Evolutionary conservation across 2,329 filamentous ascomycete species (phyloP), one percentile per base, ranked within the genome.

Genomic region (Talaromyces funiculosus): DNA sequence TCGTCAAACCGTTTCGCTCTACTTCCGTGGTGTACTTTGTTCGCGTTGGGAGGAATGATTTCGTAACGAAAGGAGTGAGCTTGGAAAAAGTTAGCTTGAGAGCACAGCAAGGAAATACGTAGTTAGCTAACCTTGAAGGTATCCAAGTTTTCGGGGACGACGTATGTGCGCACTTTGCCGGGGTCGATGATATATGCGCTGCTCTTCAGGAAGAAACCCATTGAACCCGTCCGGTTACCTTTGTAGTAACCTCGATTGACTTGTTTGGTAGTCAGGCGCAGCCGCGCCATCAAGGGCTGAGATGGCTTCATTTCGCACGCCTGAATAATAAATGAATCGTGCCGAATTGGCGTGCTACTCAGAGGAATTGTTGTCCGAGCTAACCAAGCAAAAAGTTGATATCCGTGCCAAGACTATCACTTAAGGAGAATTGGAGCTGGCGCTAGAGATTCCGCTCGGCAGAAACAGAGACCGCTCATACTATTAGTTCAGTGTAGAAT

Each of bases 171-270:
- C 71, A 97, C 90, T 78, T 95, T 96, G 60, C 81, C 77, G 82
- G 84, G 96, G 66, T 97, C 89, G 66, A 97, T 87, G 51, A 86
- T 75, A 76, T 94, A 99, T 45, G 68, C 71, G 62, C 75, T 74
- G 63, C 72, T 74, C 62, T 72, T 72, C 56, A 87, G 87, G 75
- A 93, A 94, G 72, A 86, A 85, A 74, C 94, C 94, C 86, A 95
- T 92, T 43, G 89, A 86, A 1, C 94, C 94, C 0, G 91, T 88
- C 51, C 92, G 84, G 69, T 89, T 97, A 73, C 94, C 94, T 82
- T 97, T 97, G 86, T 99, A 99, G 85, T 88, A 99, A 67, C 92
- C 93, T 72, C 91, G 90, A 74, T 89, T 90, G 73, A 93, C 88
- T 77, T 94, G 88, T 79, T 99, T 99, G 67, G 93, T 96, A 12